Base-by-base conservation (phyloP, 2,329 filamentous ascomycete genomes). In the Acephala macrosclerotiorum region DNA sequence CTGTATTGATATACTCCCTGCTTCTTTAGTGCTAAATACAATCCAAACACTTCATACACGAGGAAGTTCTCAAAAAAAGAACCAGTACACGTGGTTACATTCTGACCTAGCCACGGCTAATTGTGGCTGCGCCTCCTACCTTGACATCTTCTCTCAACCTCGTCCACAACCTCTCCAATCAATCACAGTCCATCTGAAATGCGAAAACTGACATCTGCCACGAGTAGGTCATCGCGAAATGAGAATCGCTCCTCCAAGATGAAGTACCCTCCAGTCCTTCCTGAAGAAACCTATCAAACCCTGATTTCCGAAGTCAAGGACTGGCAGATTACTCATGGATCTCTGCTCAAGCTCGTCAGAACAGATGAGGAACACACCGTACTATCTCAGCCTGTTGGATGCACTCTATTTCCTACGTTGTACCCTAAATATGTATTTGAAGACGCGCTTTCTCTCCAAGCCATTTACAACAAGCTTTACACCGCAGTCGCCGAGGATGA, bases 401-500 rank as follows among this genome's bases (percentile, higher is more conserved):
- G 77, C 25, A 74, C 73, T 49, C 64, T 80, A 16, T 75, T 77
- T 26, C 79, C 79, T 0, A 77, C 78, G 0, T 65, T 70, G 1
- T 80, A 80, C 60, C 78, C 77, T 3, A 69, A 69, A 25, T 49
- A 60, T 1, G 68, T 66, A 2, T 81, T 80, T 61, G 58, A 78
- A 16, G 67, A 77, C 84, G 79, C 84, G 83, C 26, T 80, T 84
- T 26, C 12, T 26, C 25, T 91, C 79, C 76, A 90, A 86, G 77
- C 84, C 80, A 76, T 87, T 84, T 81, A 83, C 84, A 72, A 85
- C 81, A 72, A 87, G 84, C 74, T 81, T 2, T 82, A 81, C 60
- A 71, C 77, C 80, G 87, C 64, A 80, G 87, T 76, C 80, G 89
- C 70, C 1, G 72, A 76, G 51, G 78, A 82, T 69, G 74, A 77